Evolutionary conservation across 257 asterid genomes (phyloP).

Genomic region (Prunella vulgaris): DNA sequence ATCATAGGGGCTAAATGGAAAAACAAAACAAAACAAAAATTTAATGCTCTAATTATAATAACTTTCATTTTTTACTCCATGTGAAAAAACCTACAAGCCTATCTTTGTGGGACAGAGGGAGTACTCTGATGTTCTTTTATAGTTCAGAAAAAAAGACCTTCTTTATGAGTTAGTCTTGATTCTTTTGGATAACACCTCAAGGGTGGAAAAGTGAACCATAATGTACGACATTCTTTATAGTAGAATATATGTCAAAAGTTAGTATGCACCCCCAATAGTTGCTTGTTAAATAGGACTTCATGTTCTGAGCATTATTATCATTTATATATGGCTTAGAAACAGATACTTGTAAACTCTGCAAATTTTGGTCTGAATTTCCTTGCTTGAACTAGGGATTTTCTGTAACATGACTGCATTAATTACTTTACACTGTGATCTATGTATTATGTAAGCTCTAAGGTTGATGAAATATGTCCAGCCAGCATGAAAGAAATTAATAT

Average conservation of each 20-base stretch:
- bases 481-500: constrained; percentile 21
- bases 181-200: not conserved
- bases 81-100: no score
- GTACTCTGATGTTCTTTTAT: not conserved
- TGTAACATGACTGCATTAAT: not conserved
- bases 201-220: no score
- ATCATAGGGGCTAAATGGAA: no score
- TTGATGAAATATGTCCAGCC: constrained; percentile 5
- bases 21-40: no score
- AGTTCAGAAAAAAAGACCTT: not conserved
- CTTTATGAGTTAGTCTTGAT: not conserved
- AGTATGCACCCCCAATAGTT: not conserved
- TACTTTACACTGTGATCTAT: constrained; percentile 3
- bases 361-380: not conserved
- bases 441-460: constrained; percentile 1
- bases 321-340: not conserved
- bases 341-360: not conserved
- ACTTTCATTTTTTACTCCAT: no score
- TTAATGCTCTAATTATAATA: no score
- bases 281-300: not conserved
- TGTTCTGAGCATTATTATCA: not conserved
- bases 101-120: no score
- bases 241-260: not conserved
- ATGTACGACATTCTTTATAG: not conserved
- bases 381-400: constrained; percentile 1